Conservation (phyloP, 306 rosid genomes). For the Acacia confusa region DNA sequence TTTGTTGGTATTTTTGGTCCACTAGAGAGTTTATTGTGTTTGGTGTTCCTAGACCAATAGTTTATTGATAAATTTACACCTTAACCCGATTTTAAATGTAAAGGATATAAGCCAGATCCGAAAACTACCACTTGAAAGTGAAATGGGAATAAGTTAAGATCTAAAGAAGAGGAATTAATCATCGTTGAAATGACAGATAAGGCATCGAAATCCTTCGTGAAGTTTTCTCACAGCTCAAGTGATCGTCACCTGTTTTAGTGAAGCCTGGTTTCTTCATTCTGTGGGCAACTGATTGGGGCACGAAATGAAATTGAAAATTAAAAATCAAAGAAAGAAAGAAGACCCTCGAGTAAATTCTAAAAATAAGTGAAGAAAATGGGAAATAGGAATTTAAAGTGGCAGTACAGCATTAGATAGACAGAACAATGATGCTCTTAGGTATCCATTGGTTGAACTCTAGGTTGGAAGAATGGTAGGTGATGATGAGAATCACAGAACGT, state of each 20-base stretch:
- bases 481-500: neutral
- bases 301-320: neutral
- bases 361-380: neutral
- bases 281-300: neutral
- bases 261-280: neutral
- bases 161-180: neutral
- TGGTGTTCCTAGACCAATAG: too few relatives aligned
- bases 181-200: neutral
- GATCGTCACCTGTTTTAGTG: neutral
- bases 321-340: too few relatives aligned
- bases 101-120: too few relatives aligned
- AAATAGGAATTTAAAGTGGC: neutral
- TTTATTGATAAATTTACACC: too few relatives aligned
- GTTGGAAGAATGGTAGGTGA: conserved; percentile 32
- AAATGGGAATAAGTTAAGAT: neutral
- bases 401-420: neutral
- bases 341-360: neutral
- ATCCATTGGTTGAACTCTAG: conserved; percentile 13
- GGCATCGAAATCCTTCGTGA: neutral
- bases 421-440: neutral
- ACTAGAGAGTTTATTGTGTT: too few relatives aligned
- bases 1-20: too few relatives aligned
- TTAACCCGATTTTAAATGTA: too few relatives aligned
- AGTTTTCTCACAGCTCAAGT: neutral
- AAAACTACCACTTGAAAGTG: neutral